Evolutionary conservation across 345 rosid genomes (phyloP), one percentile per base, ranked within the genome.

Genomic region (Euclidium syriacum): DNA sequence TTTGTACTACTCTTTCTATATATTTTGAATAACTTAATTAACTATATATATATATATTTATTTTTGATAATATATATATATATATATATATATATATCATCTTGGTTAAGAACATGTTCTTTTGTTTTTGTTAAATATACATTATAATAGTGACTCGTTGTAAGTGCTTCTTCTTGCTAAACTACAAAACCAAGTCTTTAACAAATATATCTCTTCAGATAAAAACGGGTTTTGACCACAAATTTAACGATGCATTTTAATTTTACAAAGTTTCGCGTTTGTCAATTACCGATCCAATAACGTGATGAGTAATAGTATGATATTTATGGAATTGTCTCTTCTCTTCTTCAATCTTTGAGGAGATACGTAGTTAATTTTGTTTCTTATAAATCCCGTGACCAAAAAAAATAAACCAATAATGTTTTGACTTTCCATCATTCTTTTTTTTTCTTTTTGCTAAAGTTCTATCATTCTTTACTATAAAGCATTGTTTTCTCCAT

Each of bases 401-500:
- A n/a, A n/a, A n/a, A n/a, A n/a, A n/a, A n/a, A n/a, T n/a, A n/a
- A n/a, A 35, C 32, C 10, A n/a, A 54, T 10, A 8, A 54, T 41
- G 18, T 48, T 47, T 47, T 46, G 54, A 50, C 24, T 52, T 12
- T n/a, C 12, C 20, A 48, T 35, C 6, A 29, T 29, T 29, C 8
- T 29, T 29, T 29, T 29, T 3, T 29, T 29, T 29, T 29, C 1
- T 1, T 29, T 29, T 29, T 29, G 5, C 8, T 29, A 5, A n/a
- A n/a, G n/a, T 29, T 1, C n/a, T 27, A 14, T 33, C 11, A 40
- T 26, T 10, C 5, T 38, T 23, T 38, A 23, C 19, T 36, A 33
- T 32, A 54, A 62, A 35, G 53, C 47, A 14, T n/a, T 35, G 56
- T 66, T 55, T 23, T 54, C n/a, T 25, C 25, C 39, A 18, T 34